These are phyloP conservation scores for Colletotrichum destructivum DNA, from an alignment of 2,329 filamentous ascomycete genomes.

Conservation along the genomic window DNA sequence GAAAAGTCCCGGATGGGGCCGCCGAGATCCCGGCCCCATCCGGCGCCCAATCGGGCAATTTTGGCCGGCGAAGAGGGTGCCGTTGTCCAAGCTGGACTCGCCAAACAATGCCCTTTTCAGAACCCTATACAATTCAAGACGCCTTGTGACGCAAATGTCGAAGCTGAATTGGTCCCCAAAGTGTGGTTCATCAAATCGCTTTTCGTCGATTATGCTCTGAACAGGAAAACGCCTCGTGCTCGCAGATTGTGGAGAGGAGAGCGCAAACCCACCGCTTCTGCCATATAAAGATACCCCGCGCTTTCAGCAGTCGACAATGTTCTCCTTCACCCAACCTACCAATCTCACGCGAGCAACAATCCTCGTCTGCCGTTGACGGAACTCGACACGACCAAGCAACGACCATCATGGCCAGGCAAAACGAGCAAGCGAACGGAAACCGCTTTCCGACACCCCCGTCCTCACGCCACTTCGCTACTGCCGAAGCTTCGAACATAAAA, in stretches of 20 bases:
- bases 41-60: conserved; percentile 31
- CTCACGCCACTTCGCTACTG: conserved; percentile 45
- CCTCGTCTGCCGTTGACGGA: background rate
- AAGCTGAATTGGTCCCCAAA: too few species aligned
- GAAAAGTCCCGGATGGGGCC: conserved; percentile 1
- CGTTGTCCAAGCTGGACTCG: background rate
- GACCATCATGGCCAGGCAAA: conserved; percentile 12
- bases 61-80: background rate
- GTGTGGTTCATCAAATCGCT: too few species aligned
- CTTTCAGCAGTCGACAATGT: background rate
- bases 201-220: background rate
- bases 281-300: conserved; percentile 28
- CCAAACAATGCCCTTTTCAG: conserved; percentile 15
- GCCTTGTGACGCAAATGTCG: background rate
- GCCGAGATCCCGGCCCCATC: conserved; percentile 21
- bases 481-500: conserved; percentile 55
- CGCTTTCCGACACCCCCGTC: background rate
- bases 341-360: background rate
- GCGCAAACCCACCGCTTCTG: background rate
- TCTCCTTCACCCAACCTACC: too few species aligned
- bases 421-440: conserved; percentile 15
- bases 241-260: conserved; percentile 13
- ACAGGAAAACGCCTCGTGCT: background rate
- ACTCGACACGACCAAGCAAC: background rate
- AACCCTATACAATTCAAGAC: background rate